Evolutionary conservation across 495 filamentous ascomycete species (phyloP), one percentile per base, ranked within the genome.

Genomic region (Penicillium subrubescens): DNA sequence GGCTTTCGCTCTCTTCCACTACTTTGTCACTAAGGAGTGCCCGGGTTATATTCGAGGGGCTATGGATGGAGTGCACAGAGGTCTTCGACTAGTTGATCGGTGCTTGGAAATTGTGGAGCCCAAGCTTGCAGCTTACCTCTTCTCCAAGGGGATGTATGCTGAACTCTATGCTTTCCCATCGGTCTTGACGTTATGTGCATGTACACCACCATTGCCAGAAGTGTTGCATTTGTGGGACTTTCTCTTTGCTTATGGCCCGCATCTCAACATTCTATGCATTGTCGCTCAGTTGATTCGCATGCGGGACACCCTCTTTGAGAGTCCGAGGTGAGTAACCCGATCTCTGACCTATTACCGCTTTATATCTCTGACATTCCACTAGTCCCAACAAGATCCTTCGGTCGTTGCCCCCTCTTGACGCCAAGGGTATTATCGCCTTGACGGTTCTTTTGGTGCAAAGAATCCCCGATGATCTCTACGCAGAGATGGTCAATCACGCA

Each of bases 221-320:
- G 95, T 99, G 7, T 79, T 99, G 39, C 86, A 90, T 59, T 83
- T 98, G n/a, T 99, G 95, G 95, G 95, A 99, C 75, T 99, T 99
- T 68, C 81, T 98, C 14, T 93, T 99, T 72, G 94, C 95, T 0
- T 99, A 97, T 69, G 95, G 95, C 0, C 85, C 92, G 37, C 96
- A 98, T 76, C 72, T 98, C 52, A 99, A 99, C 68, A 91, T 99
- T 55, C 73, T 99, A 11, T 98, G 96, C 71, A 97, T 99, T 66
- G 96, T 98, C 27, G 93, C 93, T n/a, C 95, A 99, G 76, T 79
- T 99, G 54, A 86, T 96, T 44, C 84, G 95, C 64, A 92, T 97
- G 77, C 82, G 93, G 57, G 92, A 96, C 57, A 86, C 88, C 51
- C 87, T 99, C 59, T 77, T 98, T 64, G 85, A 84, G 41, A 94